A percentile compares a stretch with the other conserved stretches of the same genome.
Conservation (phyloP, 768 basidiomycete genomes). For the Omphalotus guepiniiformis region DNA sequence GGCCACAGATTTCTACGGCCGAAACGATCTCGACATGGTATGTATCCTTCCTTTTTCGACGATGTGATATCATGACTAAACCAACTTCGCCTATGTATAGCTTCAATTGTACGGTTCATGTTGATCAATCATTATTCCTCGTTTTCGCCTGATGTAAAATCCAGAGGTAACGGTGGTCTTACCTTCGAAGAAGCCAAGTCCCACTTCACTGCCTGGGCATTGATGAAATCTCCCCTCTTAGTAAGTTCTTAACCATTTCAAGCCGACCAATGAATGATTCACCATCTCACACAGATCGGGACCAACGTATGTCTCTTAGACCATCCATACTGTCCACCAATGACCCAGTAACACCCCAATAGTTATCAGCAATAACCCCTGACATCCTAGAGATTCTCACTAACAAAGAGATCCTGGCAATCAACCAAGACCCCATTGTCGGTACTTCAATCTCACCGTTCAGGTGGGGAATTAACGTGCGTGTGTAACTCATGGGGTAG, state of each 20-base stretch:
- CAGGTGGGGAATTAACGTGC: conserved; percentile 62
- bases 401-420: conserved; percentile 62
- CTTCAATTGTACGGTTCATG: conserved; percentile 44
- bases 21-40: conserved; percentile 69
- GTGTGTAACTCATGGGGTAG: conserved; percentile 13
- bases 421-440: conserved; percentile 62
- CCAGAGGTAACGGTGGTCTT: conserved; percentile 61
- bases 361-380: conserved; percentile 49
- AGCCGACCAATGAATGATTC: neutral
- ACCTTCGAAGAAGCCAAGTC: conserved; percentile 61
- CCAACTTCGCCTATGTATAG: conserved; percentile 22
- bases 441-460: conserved; percentile 64
- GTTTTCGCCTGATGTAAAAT: neutral
- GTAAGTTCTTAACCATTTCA: conserved; percentile 16
- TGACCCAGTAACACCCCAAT: neutral
- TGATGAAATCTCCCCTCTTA: conserved; percentile 63
- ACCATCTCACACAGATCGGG: conserved; percentile 33
- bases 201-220: conserved; percentile 70
- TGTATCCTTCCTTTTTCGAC: conserved; percentile 8
- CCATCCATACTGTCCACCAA: neutral
- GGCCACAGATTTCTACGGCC: conserved; percentile 61
- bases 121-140: neutral
- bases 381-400: conserved; percentile 53
- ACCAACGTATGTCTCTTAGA: conserved; percentile 38
- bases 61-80: neutral